These are phyloP conservation scores for Lycium ferocissimum DNA, from an alignment of 257 asterid species.

Conservation along the genomic window DNA sequence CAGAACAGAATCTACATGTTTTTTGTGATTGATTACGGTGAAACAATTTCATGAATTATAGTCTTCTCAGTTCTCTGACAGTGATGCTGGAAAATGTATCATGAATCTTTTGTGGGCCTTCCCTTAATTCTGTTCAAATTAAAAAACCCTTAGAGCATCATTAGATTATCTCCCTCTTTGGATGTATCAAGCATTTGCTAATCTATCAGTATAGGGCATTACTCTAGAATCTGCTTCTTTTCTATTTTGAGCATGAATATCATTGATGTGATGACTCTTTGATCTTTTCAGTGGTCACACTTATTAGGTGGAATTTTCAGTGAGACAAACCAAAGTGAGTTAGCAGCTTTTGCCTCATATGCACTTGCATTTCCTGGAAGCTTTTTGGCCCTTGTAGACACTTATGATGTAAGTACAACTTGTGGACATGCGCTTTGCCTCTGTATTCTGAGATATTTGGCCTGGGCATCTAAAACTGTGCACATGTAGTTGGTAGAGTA, in stretches of 20 bases:
- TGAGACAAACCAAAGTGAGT: slow-evolving; percentile 90
- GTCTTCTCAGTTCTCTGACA: background rate
- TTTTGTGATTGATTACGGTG: background rate
- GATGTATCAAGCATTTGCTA: background rate
- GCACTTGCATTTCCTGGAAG: slow-evolving; percentile 90
- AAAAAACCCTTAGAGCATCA: slow-evolving; percentile 5
- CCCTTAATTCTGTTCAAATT: background rate
- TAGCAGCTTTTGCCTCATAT: slow-evolving; percentile 88
- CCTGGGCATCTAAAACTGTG: background rate
- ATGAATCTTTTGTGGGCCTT: slow-evolving; percentile 10
- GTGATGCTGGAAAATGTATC: background rate
- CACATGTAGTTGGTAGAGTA: background rate
- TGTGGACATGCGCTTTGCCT: slow-evolving; percentile 1
- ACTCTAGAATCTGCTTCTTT: slow-evolving; percentile 21
- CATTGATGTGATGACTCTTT: slow-evolving; percentile 26
- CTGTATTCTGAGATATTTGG: slow-evolving; percentile 11
- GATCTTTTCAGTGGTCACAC: slow-evolving; percentile 55
- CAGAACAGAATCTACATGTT: background rate
- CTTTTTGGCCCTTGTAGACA: slow-evolving; percentile 94
- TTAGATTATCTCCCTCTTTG: background rate
- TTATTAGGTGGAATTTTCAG: slow-evolving; percentile 69
- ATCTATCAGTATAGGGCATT: background rate
- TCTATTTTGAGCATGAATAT: slow-evolving; percentile 18
- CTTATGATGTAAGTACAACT: slow-evolving; percentile 80
- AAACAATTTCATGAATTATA: background rate